These are phyloP conservation scores for Trametes pubescens DNA, from an alignment of 1,284 basidiomycete genomes.

Conservation along the genomic window DNA sequence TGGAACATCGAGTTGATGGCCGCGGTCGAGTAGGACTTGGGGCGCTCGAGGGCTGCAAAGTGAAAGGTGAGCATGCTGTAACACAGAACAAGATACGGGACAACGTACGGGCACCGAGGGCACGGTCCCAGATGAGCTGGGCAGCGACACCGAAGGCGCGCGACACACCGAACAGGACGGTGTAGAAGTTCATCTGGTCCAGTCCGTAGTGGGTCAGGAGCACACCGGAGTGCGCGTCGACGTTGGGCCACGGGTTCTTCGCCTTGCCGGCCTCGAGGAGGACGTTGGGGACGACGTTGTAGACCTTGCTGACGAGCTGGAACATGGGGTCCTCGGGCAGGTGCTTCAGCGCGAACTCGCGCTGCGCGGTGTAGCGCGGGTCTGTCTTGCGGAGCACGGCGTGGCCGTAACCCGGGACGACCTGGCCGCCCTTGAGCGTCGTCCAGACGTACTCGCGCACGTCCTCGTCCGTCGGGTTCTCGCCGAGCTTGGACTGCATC, in stretches of 20 bases:
- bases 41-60: constrained; percentile 78
- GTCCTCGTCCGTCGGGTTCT: constrained; percentile 82
- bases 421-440: constrained; percentile 90
- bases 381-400: constrained; percentile 98
- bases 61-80: constrained; percentile 16
- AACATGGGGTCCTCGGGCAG: constrained; percentile 89
- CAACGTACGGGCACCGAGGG: constrained; percentile 86
- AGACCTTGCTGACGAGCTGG: constrained; percentile 93
- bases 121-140: constrained; percentile 95
- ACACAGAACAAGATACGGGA: neutral
- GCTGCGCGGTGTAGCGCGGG: constrained; percentile 96
- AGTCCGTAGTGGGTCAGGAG: constrained; percentile 92
- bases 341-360: constrained; percentile 93
- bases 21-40: constrained; percentile 85
- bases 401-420: constrained; percentile 96
- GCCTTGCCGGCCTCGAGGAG: constrained; percentile 95
- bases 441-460: constrained; percentile 95
- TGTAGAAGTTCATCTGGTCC: constrained; percentile 93
- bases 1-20: constrained; percentile 81
- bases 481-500: constrained; percentile 89
- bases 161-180: constrained; percentile 96
- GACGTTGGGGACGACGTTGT: constrained; percentile 92
- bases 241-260: constrained; percentile 95
- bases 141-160: constrained; percentile 91
- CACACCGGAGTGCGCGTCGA: constrained; percentile 97